phyloP scores from a whole-genome alignment of 306 rosid species.

The Styphnolobium japonicum region DNA sequence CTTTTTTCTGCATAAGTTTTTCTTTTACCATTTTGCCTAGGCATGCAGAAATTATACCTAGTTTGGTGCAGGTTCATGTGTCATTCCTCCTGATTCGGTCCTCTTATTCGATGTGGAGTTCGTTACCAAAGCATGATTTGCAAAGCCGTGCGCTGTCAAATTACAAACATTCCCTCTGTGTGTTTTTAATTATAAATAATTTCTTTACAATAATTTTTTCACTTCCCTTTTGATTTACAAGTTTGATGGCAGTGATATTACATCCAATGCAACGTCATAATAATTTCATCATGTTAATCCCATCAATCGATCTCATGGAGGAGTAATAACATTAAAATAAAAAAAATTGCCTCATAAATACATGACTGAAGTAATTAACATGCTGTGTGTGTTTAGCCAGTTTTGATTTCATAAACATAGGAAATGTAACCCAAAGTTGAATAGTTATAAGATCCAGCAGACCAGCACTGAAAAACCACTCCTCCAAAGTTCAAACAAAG shows the following conservation, averaged over 20 bases:
- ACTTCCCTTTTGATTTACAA: not conserved
- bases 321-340: not conserved
- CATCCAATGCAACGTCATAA: not conserved
- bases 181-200: not conserved
- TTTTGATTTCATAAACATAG: not conserved
- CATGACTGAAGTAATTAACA: not conserved
- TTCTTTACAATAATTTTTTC: not conserved
- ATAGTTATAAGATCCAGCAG: not conserved
- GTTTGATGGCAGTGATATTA: not conserved
- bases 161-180: not conserved
- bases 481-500: not conserved
- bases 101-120: constrained; percentile 90
- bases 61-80: constrained; percentile 71
- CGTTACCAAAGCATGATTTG: constrained; percentile 69
- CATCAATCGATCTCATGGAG: not conserved
- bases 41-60: not conserved
- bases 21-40: constrained; percentile 1
- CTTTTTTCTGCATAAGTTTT: not conserved
- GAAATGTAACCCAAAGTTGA: not conserved
- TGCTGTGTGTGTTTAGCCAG: not conserved
- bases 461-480: not conserved
- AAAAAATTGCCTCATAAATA: not conserved
- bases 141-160: not conserved
- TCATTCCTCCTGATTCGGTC: constrained; percentile 86
- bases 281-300: not conserved